Conservation (phyloP, 371 early-diverging fungal genomes). For the Mortierella sp. region DNA sequence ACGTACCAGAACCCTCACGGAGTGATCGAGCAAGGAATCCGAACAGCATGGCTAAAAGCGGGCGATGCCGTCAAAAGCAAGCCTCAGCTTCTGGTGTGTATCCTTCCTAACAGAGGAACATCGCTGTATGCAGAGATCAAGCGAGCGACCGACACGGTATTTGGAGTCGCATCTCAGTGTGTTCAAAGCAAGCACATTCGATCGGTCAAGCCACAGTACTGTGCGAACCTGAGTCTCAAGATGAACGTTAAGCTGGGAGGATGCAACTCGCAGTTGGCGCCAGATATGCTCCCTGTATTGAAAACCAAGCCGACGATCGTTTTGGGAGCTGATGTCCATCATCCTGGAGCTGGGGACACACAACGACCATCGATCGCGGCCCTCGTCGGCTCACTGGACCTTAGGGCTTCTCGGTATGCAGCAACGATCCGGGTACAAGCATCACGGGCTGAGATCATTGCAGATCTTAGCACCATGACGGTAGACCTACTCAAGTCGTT, state of each 20-base stretch:
- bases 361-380: conserved; percentile 90
- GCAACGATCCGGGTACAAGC: conserved; percentile 87
- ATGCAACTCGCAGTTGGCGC: conserved; percentile 68
- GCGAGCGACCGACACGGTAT: conserved; percentile 90
- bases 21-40: conserved; percentile 74
- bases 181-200: conserved; percentile 80
- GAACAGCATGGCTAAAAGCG: conserved; percentile 76
- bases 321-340: conserved; percentile 96
- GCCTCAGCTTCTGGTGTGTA: conserved; percentile 84
- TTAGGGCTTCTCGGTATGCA: conserved; percentile 86
- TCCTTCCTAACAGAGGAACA: conserved; percentile 88
- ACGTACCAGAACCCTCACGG: conserved; percentile 72
- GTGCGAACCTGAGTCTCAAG: conserved; percentile 80
- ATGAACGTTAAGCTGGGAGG: conserved; percentile 92
- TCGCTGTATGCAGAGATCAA: conserved; percentile 95
- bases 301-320: conserved; percentile 85
- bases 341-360: conserved; percentile 79
- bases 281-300: conserved; percentile 62
- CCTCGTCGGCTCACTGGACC: conserved; percentile 90
- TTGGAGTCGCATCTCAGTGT: conserved; percentile 95
- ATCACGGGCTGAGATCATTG: conserved; percentile 88
- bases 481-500: conserved; percentile 85
- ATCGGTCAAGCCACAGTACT: conserved; percentile 72
- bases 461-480: conserved; percentile 83
- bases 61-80: conserved; percentile 76